These are phyloP conservation scores for Exidia glandulosa DNA, from an alignment of 768 basidiomycete species.

Conservation along the genomic window DNA sequence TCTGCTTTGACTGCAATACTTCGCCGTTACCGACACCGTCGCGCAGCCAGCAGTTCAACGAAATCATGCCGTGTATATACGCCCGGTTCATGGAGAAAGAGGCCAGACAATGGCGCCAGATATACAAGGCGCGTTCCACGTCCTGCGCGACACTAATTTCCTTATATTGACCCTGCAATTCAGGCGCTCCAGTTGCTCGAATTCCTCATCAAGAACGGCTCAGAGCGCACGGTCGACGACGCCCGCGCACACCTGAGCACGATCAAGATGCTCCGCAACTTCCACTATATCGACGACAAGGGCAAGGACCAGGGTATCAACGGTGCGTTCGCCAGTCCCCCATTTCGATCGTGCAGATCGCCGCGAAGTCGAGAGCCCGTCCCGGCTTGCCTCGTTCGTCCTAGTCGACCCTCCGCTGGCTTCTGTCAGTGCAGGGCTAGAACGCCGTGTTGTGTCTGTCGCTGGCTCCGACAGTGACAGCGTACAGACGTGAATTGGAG, in stretches of 20 bases:
- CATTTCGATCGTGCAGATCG: background rate
- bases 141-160: background rate
- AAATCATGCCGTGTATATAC: constrained; percentile 98
- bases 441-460: too few species aligned
- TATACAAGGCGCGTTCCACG: constrained; percentile 68
- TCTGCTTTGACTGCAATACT: constrained; percentile 2
- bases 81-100: constrained; percentile 96
- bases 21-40: background rate
- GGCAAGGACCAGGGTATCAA: constrained; percentile 98
- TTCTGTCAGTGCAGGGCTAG: too few species aligned
- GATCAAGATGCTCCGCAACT: constrained; percentile 93
- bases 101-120: constrained; percentile 95
- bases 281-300: constrained; percentile 98
- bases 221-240: constrained; percentile 96
- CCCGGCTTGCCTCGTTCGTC: too few species aligned
- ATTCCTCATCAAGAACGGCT: constrained; percentile 93
- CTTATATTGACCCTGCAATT: too few species aligned
- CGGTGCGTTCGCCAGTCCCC: constrained; percentile 35
- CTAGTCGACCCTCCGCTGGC: too few species aligned
- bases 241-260: constrained; percentile 89
- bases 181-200: constrained; percentile 89
- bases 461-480: too few species aligned
- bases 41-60: constrained; percentile 89
- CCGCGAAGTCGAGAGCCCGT: background rate
- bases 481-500: too few species aligned